Base-by-base conservation (phyloP, 2,329 filamentous ascomycete genomes). In the Fusarium pseudocircinatum region DNA sequence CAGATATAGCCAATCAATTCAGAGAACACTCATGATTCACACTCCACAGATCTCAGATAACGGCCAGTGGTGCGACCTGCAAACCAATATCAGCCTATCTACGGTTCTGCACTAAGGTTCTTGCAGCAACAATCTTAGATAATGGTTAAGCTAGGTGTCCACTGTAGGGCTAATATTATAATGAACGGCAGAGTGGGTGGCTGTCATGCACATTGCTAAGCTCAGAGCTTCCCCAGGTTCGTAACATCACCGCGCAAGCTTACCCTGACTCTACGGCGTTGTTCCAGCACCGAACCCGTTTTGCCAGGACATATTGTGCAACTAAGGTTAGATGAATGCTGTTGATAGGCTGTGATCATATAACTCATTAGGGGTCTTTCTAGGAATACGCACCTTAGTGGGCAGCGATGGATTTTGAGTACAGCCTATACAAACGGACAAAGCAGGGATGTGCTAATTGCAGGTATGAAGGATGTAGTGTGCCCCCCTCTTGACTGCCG, bases 401-500 rank as follows among this genome's bases (percentile, higher is more conserved):
- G 16, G 30, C 22, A 50, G 30, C 11, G 11, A 50, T 50, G 47
- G 47, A 50, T 24, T 20, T 24, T 11, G 30, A 50, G 16, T 50
- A 34, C 47, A 34, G 13, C 16, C 30, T 50, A 28, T 28, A 28
- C 11, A 34, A 24, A 24, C 47, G 30, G 3, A 50, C 16, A 32
- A 34, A 30, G 22, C 30, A 34, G 47, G n/a, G n/a, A 18, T 50
- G 47, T 24, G 22, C 16, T 16, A 32, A 50, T 30, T 50, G 47
- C 30, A 50, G 47, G 47, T 50, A 50, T 24, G 30, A 15, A n/a
- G 6, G 1, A 8, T 10, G 11, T 22, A 34, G 28, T n/a, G 7
- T 7, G 4, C 16, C 4, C 10, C 10, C 46, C 28, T 26, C 9
- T 12, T 13, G 7, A 15, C 28, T 6, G 11, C 2, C 7, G 2